phyloP scores from a whole-genome alignment of 2,329 filamentous ascomycete species.

The Aureobasidium uvarum region DNA sequence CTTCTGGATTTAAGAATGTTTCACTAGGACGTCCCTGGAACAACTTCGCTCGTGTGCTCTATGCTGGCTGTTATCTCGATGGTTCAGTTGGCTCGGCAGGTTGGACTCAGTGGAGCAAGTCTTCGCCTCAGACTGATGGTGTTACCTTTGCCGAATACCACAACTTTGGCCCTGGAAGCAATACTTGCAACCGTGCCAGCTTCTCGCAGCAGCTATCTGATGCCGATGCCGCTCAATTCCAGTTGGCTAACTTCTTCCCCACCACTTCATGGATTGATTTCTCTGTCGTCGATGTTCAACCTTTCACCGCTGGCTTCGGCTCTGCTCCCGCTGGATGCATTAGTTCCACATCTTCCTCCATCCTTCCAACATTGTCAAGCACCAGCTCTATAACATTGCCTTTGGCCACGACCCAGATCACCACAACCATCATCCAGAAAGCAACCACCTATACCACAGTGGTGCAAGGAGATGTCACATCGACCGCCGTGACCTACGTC shows the following conservation, averaged over 20 bases:
- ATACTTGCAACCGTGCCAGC: slow-evolving; percentile 36
- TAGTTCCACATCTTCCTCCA: slow-evolving; percentile 30
- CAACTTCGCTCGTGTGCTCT: slow-evolving; percentile 31
- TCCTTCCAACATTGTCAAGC: slow-evolving; percentile 19
- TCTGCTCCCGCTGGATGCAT: slow-evolving; percentile 34
- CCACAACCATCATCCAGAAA: slow-evolving; percentile 28
- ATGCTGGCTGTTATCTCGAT: slow-evolving; percentile 31
- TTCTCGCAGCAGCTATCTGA: slow-evolving; percentile 44
- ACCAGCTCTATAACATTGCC: slow-evolving; percentile 24
- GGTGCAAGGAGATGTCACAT: slow-evolving; percentile 32
- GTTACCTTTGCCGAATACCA: slow-evolving; percentile 41
- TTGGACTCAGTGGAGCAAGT: slow-evolving; percentile 37
- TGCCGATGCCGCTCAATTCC: slow-evolving; percentile 41
- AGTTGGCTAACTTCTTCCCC: slow-evolving; percentile 45
- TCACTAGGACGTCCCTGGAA: slow-evolving; percentile 33
- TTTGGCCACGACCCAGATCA: slow-evolving; percentile 5
- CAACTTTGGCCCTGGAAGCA: slow-evolving; percentile 42
- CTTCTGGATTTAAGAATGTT: slow-evolving; percentile 35
- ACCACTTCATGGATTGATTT: slow-evolving; percentile 47
- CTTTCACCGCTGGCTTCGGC: slow-evolving; percentile 40
- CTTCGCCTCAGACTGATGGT: slow-evolving; percentile 33
- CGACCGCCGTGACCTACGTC: slow-evolving; percentile 31
- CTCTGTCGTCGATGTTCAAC: slow-evolving; percentile 40
- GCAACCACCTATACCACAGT: slow-evolving; percentile 34
- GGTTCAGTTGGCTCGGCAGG: slow-evolving; percentile 32